Percentiles rank a stretch among this genome's conserved stretches.
Evolutionary conservation across 2,329 filamentous ascomycete genomes (phyloP).

Genomic region (Ceratocystis alfenasii): DNA sequence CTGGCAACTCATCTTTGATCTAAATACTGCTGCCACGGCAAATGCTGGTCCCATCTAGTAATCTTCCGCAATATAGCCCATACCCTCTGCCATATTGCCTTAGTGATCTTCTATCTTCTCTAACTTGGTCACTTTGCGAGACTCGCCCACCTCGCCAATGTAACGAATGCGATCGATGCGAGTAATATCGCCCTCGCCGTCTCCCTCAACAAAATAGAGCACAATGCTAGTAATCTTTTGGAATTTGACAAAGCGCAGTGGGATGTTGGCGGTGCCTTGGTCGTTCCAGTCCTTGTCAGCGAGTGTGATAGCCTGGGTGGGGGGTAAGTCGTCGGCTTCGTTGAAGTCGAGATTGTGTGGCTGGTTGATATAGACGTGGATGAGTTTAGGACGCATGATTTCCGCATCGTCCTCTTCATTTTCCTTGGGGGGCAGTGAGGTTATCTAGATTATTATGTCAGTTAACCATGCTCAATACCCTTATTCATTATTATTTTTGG

Average conservation of each 20-base stretch:
- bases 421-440: conserved; percentile 55
- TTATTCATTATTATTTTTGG: conserved; percentile 20
- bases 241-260: conserved; percentile 89
- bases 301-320: conserved; percentile 70
- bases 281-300: conserved; percentile 68
- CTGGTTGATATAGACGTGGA: conserved; percentile 80
- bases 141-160: conserved; percentile 82
- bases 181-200: conserved; percentile 69
- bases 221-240: conserved; percentile 82
- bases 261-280: conserved; percentile 59
- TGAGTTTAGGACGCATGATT: conserved; percentile 66
- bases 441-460: conserved; percentile 50
- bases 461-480: conserved; percentile 22
- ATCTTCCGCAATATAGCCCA: background rate
- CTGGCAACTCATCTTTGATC: background rate
- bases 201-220: conserved; percentile 78
- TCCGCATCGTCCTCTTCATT: conserved; percentile 58
- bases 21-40: background rate
- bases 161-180: conserved; percentile 67
- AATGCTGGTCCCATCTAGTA: background rate
- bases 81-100: background rate
- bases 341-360: conserved; percentile 88
- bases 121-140: conserved; percentile 83
- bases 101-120: conserved; percentile 81
- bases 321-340: conserved; percentile 75